Evolutionary conservation across 225 moss, liverwort and hornwort genomes (phyloP).

Genomic region (Bryoerythrophyllum caledonicum): DNA sequence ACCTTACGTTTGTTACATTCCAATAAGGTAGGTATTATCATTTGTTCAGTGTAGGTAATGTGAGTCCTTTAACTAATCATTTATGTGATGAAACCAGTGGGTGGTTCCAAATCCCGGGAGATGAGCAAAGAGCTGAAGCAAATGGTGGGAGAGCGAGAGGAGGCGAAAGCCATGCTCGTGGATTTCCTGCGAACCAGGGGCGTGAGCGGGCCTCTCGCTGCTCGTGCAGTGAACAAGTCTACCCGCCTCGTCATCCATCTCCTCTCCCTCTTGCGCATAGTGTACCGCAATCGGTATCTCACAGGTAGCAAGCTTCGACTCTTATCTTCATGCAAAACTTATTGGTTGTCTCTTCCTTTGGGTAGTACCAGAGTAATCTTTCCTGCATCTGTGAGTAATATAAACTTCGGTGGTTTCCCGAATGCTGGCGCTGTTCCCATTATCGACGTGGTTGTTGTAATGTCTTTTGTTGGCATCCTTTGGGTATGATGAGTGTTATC

Average conservation of each 20-base stretch:
- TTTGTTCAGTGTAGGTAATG: not conserved
- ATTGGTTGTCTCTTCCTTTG: no score
- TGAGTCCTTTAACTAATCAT: not conserved
- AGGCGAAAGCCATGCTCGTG: slow-evolving; percentile 45
- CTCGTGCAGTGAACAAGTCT: slow-evolving; percentile 55
- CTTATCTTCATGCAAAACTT: not conserved
- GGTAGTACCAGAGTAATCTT: no score
- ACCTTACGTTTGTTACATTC: not conserved
- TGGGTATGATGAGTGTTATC: not conserved
- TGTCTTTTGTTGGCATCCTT: not conserved
- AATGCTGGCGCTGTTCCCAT: no score
- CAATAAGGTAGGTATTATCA: not conserved
- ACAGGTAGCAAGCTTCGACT: slow-evolving; percentile 32
- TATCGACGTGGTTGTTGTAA: not conserved
- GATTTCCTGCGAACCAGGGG: slow-evolving; percentile 55
- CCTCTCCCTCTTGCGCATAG: slow-evolving; percentile 53
- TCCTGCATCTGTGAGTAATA: no score
- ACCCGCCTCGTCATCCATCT: slow-evolving; percentile 57
- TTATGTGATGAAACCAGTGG: slow-evolving; percentile 31
- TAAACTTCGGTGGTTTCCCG: no score
- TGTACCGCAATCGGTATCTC: slow-evolving; percentile 54
- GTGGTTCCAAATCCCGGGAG: no score
- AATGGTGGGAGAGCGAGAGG: slow-evolving; percentile 57
- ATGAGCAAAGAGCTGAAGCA: slow-evolving; percentile 37
- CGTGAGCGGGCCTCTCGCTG: slow-evolving; percentile 50